Conservation (phyloP, 352 stramenopile genomes). For the Globisporangium alternatum region DNA sequence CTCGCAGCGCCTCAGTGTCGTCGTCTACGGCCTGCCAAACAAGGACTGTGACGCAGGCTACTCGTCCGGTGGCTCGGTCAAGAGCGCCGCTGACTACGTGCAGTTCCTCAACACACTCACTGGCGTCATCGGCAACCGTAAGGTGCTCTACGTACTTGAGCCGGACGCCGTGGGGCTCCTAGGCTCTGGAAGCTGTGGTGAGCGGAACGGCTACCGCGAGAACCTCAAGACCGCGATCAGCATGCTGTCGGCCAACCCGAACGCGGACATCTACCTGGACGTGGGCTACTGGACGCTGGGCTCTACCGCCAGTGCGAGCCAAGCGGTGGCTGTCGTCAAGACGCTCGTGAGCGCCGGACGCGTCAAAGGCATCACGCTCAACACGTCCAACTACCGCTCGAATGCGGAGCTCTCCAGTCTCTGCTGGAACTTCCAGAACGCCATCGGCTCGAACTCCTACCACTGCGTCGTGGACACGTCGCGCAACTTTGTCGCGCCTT, state of each 20-base stretch:
- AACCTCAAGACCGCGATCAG: constrained; percentile 52
- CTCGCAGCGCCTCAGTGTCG: constrained; percentile 42
- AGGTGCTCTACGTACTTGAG: constrained; percentile 62
- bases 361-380: constrained; percentile 68
- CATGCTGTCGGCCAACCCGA: constrained; percentile 52
- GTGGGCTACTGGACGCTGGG: constrained; percentile 64
- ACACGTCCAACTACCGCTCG: constrained; percentile 78
- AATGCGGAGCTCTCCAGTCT: constrained; percentile 40
- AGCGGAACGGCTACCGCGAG: constrained; percentile 35
- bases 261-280: constrained; percentile 72
- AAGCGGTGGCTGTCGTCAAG: constrained; percentile 33
- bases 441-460: constrained; percentile 32
- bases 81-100: constrained; percentile 36
- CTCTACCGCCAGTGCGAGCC: constrained; percentile 20
- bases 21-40: constrained; percentile 69
- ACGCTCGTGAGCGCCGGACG: constrained; percentile 24
- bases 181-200: constrained; percentile 26
- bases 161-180: constrained; percentile 62
- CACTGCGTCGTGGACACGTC: constrained; percentile 68
- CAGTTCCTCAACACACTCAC: constrained; percentile 45
- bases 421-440: constrained; percentile 57
- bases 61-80: constrained; percentile 33
- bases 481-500: constrained; percentile 30
- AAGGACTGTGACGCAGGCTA: constrained; percentile 62
- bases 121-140: constrained; percentile 35